phyloP scores from a whole-genome alignment of 768 basidiomycete species.

The Boletus reticuloceps region DNA sequence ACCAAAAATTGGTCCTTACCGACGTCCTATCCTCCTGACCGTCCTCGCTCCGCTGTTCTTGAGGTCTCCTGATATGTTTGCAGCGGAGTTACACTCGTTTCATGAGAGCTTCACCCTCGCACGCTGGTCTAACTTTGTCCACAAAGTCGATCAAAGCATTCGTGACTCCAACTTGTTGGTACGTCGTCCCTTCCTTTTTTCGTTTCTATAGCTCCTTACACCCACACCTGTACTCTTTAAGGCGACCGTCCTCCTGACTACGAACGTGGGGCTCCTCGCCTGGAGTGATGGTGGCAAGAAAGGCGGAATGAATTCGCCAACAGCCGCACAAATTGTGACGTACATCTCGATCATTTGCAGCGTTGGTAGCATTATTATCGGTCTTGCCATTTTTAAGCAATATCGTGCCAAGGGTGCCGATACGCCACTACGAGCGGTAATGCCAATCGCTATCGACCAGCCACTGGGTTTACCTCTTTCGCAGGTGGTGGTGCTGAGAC shows the following conservation, averaged over 20 bases:
- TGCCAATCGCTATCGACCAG: not conserved
- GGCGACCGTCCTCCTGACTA: conserved; percentile 30
- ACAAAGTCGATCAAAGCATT: conserved; percentile 31
- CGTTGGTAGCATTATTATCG: conserved; percentile 28
- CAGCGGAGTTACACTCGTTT: conserved; percentile 27
- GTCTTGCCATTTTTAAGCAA: conserved; percentile 32
- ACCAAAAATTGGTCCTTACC: conserved; percentile 12
- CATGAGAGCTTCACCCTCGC: conserved; percentile 25
- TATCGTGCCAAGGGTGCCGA: conserved; percentile 32
- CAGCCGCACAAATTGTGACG: conserved; percentile 21
- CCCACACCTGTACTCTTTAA: not conserved
- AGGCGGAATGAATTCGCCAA: conserved; percentile 6
- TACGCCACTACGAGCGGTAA: conserved; percentile 30
- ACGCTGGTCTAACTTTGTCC: conserved; percentile 30
- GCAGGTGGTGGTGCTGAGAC: conserved; percentile 26
- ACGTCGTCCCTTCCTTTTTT: not conserved
- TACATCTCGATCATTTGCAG: conserved; percentile 30
- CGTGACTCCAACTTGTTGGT: conserved; percentile 32
- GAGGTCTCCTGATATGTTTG: conserved; percentile 27
- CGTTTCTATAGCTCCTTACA: not conserved
- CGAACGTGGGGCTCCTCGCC: conserved; percentile 23
- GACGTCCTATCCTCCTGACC: conserved; percentile 17
- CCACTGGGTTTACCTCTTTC: not conserved
- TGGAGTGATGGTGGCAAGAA: conserved; percentile 10
- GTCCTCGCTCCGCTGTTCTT: conserved; percentile 24